Evolutionary conservation across 805 yeast species (phyloP).

Genomic region (Zygosaccharomyces siamensis): DNA sequence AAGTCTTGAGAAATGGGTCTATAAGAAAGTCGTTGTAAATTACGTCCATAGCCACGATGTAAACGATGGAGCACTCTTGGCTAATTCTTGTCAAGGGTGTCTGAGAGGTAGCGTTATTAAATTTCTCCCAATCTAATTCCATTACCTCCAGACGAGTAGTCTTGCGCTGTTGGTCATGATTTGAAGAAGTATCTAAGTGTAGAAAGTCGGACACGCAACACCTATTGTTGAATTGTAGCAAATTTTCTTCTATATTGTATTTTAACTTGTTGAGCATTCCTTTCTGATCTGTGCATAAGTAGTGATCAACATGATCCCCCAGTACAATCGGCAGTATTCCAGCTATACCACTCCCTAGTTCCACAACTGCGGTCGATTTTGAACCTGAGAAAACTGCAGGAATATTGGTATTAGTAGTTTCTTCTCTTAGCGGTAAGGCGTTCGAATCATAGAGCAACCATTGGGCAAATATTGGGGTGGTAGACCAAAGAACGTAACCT

Average conservation of each 20-base stretch:
- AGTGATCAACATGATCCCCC: constrained; percentile 28
- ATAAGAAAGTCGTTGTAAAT: constrained; percentile 35
- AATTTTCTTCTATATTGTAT: constrained; percentile 25
- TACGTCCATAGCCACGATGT: constrained; percentile 35
- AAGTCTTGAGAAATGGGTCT: constrained; percentile 28
- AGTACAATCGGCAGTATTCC: constrained; percentile 28
- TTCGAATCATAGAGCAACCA: constrained; percentile 31
- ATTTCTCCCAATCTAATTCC: constrained; percentile 34
- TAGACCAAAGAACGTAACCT: constrained; percentile 36
- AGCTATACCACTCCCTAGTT: constrained; percentile 34
- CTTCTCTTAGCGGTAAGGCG: constrained; percentile 19
- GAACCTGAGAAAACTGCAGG: constrained; percentile 2
- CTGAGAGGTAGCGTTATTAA: constrained; percentile 6
- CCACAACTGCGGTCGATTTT: constrained; percentile 20
- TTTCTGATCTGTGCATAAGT: constrained; percentile 33
- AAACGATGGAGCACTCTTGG: constrained; percentile 10
- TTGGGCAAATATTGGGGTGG: constrained; percentile 31
- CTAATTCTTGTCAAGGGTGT: neutral
- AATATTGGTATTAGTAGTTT: constrained; percentile 7
- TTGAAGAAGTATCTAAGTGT: neutral
- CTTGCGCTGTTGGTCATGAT: constrained; percentile 1
- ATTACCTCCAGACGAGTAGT: constrained; percentile 21
- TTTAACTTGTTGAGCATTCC: constrained; percentile 29
- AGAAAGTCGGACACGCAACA: constrained; percentile 15
- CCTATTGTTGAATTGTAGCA: constrained; percentile 24